phyloP scores from a whole-genome alignment of 768 basidiomycete genomes.

The Russula sp. region DNA sequence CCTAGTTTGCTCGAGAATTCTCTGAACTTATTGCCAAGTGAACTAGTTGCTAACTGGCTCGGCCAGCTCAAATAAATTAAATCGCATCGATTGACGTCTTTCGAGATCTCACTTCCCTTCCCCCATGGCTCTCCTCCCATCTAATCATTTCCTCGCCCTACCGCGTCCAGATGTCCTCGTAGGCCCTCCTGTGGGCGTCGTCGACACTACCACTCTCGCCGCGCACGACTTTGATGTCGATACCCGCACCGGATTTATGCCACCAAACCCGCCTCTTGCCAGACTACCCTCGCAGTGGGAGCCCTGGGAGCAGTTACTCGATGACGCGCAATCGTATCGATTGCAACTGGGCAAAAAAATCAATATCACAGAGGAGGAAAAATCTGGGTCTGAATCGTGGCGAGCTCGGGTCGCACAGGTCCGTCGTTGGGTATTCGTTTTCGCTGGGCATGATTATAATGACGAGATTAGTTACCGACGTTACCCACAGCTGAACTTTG shows the following conservation, averaged over 20 bases:
- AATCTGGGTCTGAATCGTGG: constrained; percentile 42
- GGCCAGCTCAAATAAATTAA: background rate
- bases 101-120: too few relatives aligned
- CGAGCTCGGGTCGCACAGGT: constrained; percentile 44
- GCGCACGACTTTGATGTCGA: constrained; percentile 79
- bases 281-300: constrained; percentile 64
- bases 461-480: constrained; percentile 40
- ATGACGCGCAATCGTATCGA: constrained; percentile 45
- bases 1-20: too few relatives aligned
- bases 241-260: constrained; percentile 87
- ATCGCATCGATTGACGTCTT: too few relatives aligned
- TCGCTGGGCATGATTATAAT: constrained; percentile 38
- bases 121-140: constrained; percentile 27
- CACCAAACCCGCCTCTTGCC: constrained; percentile 64
- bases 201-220: constrained; percentile 41
- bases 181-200: constrained; percentile 34
- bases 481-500: constrained; percentile 40
- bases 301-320: constrained; percentile 66
- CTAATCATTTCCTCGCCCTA: constrained; percentile 39
- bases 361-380: constrained; percentile 36
- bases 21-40: too few relatives aligned
- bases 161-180: constrained; percentile 37
- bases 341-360: constrained; percentile 52
- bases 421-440: constrained; percentile 24
- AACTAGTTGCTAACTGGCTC: too few relatives aligned